These are phyloP conservation scores for Fraxinus nigra DNA, from an alignment of 305 asterid genomes.

Conservation along the genomic window DNA sequence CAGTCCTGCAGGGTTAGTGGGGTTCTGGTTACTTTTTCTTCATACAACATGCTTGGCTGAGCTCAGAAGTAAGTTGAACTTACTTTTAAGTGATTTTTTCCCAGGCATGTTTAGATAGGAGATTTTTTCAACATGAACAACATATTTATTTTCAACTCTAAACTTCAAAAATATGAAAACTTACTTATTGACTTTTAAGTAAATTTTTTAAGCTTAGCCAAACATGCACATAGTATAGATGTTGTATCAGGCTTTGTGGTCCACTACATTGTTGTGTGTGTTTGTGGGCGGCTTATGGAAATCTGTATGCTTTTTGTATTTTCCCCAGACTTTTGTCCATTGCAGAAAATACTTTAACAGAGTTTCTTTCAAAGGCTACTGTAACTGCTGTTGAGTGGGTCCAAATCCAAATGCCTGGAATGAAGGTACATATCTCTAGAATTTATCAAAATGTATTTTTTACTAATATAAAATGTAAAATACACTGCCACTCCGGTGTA, in stretches of 20 bases:
- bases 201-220: neutral
- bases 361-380: constrained; percentile 93
- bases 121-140: neutral
- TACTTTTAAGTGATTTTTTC: neutral
- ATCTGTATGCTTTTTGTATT: constrained; percentile 25
- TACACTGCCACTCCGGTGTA: neutral
- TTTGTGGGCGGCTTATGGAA: constrained; percentile 48
- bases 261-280: constrained; percentile 45
- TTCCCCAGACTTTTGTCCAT: constrained; percentile 52
- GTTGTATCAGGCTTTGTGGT: constrained; percentile 35
- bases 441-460: constrained; percentile 11
- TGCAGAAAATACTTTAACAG: constrained; percentile 62
- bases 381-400: constrained; percentile 99
- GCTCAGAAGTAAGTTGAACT: neutral
- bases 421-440: constrained; percentile 58
- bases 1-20: constrained; percentile 98
- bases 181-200: neutral
- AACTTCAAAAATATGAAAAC: neutral
- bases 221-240: neutral
- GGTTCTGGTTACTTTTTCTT: constrained; percentile 57
- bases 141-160: neutral
- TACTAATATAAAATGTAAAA: constrained; percentile 2
- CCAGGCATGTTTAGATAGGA: neutral
- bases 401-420: constrained; percentile 99
- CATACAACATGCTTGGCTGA: constrained; percentile 13